Base-by-base conservation (phyloP, 1,284 basidiomycete genomes). In the Fistulinella staudtii region DNA sequence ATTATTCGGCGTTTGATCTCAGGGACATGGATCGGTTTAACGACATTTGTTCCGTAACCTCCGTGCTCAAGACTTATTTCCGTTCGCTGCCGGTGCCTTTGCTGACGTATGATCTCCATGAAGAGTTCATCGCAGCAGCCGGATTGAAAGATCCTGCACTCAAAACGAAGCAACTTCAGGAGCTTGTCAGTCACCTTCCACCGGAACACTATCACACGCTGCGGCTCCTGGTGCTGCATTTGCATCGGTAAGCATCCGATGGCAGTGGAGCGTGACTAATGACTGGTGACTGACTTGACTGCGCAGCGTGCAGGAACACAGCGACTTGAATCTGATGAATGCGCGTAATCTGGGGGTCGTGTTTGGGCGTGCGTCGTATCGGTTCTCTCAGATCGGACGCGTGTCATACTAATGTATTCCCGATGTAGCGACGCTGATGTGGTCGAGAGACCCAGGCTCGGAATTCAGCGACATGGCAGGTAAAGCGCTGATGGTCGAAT, bases 291-390 rank as follows among this genome's bases (percentile, higher is more conserved):
- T 39, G 40, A 15, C n/a, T n/a, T 34, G 27, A 15, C 41, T 41
- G 41, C 46, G 34, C 53, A 90, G 92, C 45, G 76, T 95, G 21
- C 80, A 81, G 56, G 73, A 82, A 45, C 73, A 75, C 29, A 79
- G 77, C 45, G 80, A 83, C 20, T 73, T 75, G 47, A 99, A 99
- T 65, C 75, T 93, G 42, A 99, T 99, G 96, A 93, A 84, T 39
- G 85, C 92, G 4, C 80, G 93, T 52, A 99, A 99, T 59, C 71
- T 99, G 17, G 96, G 96, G n/a, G 93, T 98, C n/a, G 93, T 99
- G 33, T 98, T 99, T 71, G 96, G 96, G 54, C 95, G 93, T 97
- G 66, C 72, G 93, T 45, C 8, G 85, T 11, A 35, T 13, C 20
- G 29, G 2, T 11, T 34, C 37, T 30, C 35, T 22, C 23, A 43